Evolutionary conservation across 2,329 filamentous ascomycete species (phyloP), one percentile per base, ranked within the genome.

Genomic region (Lachnellula cervina): DNA sequence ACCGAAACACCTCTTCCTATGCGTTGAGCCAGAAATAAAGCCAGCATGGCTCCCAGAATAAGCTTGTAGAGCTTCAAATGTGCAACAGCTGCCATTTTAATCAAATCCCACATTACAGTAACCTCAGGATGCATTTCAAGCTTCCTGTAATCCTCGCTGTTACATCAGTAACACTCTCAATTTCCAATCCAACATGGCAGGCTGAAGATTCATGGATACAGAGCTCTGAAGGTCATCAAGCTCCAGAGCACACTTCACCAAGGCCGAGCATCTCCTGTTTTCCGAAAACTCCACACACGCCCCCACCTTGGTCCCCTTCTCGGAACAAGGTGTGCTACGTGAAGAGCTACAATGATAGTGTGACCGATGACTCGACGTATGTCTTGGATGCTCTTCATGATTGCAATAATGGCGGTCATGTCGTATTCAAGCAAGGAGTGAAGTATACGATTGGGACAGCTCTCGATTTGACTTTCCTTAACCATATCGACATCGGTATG

Each of bases 401-500:
- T 40, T 86, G 83, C 69, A 86, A 86, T 64, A 74, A 82, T 61
- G 82, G 82, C 16, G 83, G 83, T 2, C 78, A 78, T 60, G 80
- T 85, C 2, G 80, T 86, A 47, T 73, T 74, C 48, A 73, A 75
- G 13, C 71, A 74, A 59, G 78, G 80, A 32, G 72, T 75, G 55
- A 76, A 74, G 9, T 89, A 88, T 66, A 80, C 76, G 1, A 79
- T 89, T 58, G 83, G 78, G 14, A 87, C 81, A 0, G 82, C 84
- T 0, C 67, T 89, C 35, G 81, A 89, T 62, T 69, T 88, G 62
- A 86, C 82, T 0, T 87, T 85, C 67, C 71, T 88, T 17, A 74
- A 82, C 44, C 74, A 81, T 60, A 76, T 89, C 32, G 86, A 89
- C 67, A 71, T 88, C 37, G 80, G 79, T 81, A 64, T 34, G 64